phyloP scores from a whole-genome alignment of 2,329 filamentous ascomycete species.

The Sarocladium brachiariae region DNA sequence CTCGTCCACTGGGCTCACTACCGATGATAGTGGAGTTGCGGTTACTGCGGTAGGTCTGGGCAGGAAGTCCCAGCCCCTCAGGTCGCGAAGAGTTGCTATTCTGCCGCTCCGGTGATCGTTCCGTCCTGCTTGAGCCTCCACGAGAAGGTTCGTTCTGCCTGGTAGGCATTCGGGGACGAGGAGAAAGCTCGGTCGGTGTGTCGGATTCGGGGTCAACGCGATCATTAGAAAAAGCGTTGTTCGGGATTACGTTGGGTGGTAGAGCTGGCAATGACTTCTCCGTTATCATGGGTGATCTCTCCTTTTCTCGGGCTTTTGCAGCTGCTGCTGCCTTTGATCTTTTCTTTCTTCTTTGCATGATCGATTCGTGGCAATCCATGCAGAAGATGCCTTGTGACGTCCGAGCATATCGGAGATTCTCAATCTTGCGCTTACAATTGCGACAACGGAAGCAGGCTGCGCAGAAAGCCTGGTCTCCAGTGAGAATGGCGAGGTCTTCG shows the following conservation, averaged over 20 bases:
- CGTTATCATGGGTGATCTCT: constrained; percentile 58
- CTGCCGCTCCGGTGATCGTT: constrained; percentile 47
- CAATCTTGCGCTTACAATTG: constrained; percentile 98
- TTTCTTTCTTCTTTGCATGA: constrained; percentile 90
- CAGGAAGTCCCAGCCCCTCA: constrained; percentile 63
- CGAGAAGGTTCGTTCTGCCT: constrained; percentile 48
- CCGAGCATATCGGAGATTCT: constrained; percentile 93
- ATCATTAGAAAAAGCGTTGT: constrained; percentile 55
- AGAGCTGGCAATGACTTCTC: constrained; percentile 93
- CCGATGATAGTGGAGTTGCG: constrained; percentile 63
- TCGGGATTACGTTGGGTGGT: constrained; percentile 64
- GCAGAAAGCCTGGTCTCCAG: constrained; percentile 96
- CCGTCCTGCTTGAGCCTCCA: constrained; percentile 44
- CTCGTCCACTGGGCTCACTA: constrained; percentile 37
- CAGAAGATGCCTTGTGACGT: constrained; percentile 99
- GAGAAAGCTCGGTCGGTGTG: constrained; percentile 63
- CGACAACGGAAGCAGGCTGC: constrained; percentile 94
- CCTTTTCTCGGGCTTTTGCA: constrained; percentile 56
- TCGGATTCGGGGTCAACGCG: constrained; percentile 56
- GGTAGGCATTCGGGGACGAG: constrained; percentile 46
- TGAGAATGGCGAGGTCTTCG: constrained; percentile 93
- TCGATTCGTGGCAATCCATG: constrained; percentile 95
- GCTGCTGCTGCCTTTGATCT: constrained; percentile 55
- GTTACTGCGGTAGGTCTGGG: constrained; percentile 71
- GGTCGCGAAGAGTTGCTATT: constrained; percentile 33